Conservation (phyloP, 2,329 filamentous ascomycete genomes). For the Penicillium sp. region DNA sequence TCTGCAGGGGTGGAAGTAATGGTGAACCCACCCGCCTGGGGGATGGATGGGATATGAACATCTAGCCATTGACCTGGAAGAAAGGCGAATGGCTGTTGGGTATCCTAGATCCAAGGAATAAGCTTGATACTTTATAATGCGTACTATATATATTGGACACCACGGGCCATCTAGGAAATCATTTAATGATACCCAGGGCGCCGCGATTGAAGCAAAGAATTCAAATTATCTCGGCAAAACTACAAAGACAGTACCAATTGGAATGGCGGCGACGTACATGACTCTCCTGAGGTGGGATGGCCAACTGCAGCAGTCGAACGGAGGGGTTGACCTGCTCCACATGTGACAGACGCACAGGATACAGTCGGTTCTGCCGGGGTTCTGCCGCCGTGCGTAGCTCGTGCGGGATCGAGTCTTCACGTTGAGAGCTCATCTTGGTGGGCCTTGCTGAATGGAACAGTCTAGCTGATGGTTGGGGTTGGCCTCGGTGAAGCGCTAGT, state of each 20-base stretch:
- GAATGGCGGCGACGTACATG: slow-evolving; percentile 42
- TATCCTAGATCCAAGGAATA: slow-evolving; percentile 18
- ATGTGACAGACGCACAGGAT: slow-evolving; percentile 63
- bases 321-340: slow-evolving; percentile 69
- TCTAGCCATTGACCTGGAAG: slow-evolving; percentile 88
- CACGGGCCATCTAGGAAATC: too few species aligned
- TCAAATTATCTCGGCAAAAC: too few species aligned
- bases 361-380: slow-evolving; percentile 68
- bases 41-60: slow-evolving; percentile 70
- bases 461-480: slow-evolving; percentile 7
- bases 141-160: neutral
- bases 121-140: neutral
- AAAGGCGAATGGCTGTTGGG: slow-evolving; percentile 59
- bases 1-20: slow-evolving; percentile 75
- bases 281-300: slow-evolving; percentile 58
- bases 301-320: slow-evolving; percentile 70
- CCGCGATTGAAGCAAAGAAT: neutral
- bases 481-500: slow-evolving; percentile 10
- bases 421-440: slow-evolving; percentile 33
- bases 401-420: slow-evolving; percentile 56
- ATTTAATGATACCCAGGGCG: neutral
- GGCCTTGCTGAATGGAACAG: neutral
- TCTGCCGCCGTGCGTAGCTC: slow-evolving; percentile 74
- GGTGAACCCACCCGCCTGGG: slow-evolving; percentile 82
- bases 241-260: neutral